A percentile compares a stretch with the other conserved stretches of the same genome.
Evolutionary conservation across 306 rosid species (phyloP).

Genomic region (Begonia masoniana): DNA sequence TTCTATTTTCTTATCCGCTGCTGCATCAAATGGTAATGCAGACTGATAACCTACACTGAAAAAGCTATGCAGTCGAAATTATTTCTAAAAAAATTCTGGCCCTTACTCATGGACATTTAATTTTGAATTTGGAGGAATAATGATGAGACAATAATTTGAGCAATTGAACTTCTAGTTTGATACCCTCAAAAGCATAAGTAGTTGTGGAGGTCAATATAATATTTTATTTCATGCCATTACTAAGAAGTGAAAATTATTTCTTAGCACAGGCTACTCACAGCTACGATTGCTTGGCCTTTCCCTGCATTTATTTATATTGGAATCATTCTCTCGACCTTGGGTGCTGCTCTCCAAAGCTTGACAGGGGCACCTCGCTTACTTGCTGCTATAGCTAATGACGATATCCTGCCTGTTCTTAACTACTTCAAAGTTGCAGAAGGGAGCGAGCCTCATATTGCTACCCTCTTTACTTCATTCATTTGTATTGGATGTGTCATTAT

Average conservation of each 20-base stretch:
- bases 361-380: conserved; percentile 99
- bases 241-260: conserved; percentile 6
- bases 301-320: conserved; percentile 88
- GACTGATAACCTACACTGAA: too few species aligned
- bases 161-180: too few species aligned
- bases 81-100: too few species aligned
- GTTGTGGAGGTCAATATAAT: too few species aligned
- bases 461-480: conserved; percentile 80
- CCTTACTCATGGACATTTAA: too few species aligned
- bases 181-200: too few species aligned
- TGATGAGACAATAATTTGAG: too few species aligned
- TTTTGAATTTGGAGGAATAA: too few species aligned
- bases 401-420: conserved; percentile 84
- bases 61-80: too few species aligned
- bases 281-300: conserved; percentile 93
- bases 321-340: conserved; percentile 91
- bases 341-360: conserved; percentile 99
- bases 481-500: conserved; percentile 86
- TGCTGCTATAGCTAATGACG: conserved; percentile 98
- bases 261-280: conserved; percentile 83
- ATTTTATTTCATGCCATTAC: too few species aligned
- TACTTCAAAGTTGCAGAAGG: conserved; percentile 84
- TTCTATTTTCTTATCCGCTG: too few species aligned
- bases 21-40: too few species aligned
- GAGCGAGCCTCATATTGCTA: conserved; percentile 77